phyloP scores from a whole-genome alignment of 2,329 filamentous ascomycete species.

The Colletotrichum truncatum region DNA sequence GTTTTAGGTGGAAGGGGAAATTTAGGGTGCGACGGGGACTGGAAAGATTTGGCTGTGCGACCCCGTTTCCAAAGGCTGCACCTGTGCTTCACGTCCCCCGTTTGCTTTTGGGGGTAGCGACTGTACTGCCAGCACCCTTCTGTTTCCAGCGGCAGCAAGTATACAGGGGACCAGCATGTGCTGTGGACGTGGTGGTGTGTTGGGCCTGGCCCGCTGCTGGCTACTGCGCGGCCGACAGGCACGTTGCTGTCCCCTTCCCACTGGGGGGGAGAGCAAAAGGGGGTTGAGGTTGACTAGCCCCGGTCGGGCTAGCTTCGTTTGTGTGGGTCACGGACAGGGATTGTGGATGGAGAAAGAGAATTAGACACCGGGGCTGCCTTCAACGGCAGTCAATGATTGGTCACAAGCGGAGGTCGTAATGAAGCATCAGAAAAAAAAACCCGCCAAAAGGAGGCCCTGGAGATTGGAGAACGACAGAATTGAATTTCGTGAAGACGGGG shows the following conservation, averaged over 20 bases:
- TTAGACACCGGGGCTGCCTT: conserved; percentile 15
- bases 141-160: neutral
- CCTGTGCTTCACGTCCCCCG: neutral
- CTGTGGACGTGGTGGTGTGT: neutral
- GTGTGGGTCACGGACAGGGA: conserved; percentile 10
- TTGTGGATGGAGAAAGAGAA: conserved; percentile 20
- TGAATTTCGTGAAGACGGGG: conserved; percentile 5
- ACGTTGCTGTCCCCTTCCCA: conserved; percentile 15
- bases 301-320: neutral
- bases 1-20: conserved; percentile 33
- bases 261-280: conserved; percentile 25
- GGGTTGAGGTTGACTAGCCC: conserved; percentile 20
- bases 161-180: neutral
- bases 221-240: conserved; percentile 4
- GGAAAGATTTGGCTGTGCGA: conserved; percentile 28
- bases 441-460: conserved; percentile 27
- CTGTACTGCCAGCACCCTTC: neutral
- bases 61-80: conserved; percentile 10
- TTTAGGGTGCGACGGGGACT: conserved; percentile 29
- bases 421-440: conserved; percentile 29
- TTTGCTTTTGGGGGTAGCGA: neutral
- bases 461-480: conserved; percentile 23
- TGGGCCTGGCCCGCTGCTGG: conserved; percentile 5
- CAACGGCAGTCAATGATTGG: conserved; percentile 2
- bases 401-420: conserved; percentile 14